Percentiles rank a stretch among this genome's conserved stretches.
Conservation (phyloP, 345 rosid species). For the Limnanthes douglasii region DNA sequence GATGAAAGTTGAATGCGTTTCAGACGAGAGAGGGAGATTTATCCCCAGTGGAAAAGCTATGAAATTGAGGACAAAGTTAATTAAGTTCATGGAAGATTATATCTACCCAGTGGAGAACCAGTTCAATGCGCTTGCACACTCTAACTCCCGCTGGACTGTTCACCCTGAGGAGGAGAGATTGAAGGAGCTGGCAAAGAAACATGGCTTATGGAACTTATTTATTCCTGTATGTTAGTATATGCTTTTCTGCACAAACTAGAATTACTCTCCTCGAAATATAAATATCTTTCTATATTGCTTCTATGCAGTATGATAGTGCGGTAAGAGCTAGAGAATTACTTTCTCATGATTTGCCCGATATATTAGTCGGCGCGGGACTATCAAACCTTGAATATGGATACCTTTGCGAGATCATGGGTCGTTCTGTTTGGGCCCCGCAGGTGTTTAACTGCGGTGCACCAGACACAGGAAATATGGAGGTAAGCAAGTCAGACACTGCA, state of each 20-base stretch:
- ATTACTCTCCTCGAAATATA: neutral
- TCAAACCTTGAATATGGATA: constrained; percentile 93
- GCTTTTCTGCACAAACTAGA: neutral
- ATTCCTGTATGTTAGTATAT: constrained; percentile 70
- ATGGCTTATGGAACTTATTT: constrained; percentile 88
- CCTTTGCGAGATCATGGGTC: constrained; percentile 98
- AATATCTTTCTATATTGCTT: constrained; percentile 7
- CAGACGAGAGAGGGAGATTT: constrained; percentile 50
- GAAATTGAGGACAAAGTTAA: constrained; percentile 47
- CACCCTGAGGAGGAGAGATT: constrained; percentile 91
- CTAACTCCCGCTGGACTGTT: constrained; percentile 63
- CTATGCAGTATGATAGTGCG: constrained; percentile 76
- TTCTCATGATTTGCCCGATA: constrained; percentile 19
- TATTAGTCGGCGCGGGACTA: constrained; percentile 75
- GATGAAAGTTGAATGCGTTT: constrained; percentile 16
- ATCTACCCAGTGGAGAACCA: constrained; percentile 75
- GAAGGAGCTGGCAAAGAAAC: constrained; percentile 78
- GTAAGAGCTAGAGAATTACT: constrained; percentile 62
- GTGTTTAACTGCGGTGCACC: constrained; percentile 95
- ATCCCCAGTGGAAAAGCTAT: constrained; percentile 51
- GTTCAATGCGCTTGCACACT: constrained; percentile 62
- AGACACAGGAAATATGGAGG: constrained; percentile 99
- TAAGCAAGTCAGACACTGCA: constrained; percentile 10
- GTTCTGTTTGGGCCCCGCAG: constrained; percentile 93
- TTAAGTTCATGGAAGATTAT: constrained; percentile 83